phyloP scores from a whole-genome alignment of 2,329 filamentous ascomycete genomes.

The Colletotrichum incanum region DNA sequence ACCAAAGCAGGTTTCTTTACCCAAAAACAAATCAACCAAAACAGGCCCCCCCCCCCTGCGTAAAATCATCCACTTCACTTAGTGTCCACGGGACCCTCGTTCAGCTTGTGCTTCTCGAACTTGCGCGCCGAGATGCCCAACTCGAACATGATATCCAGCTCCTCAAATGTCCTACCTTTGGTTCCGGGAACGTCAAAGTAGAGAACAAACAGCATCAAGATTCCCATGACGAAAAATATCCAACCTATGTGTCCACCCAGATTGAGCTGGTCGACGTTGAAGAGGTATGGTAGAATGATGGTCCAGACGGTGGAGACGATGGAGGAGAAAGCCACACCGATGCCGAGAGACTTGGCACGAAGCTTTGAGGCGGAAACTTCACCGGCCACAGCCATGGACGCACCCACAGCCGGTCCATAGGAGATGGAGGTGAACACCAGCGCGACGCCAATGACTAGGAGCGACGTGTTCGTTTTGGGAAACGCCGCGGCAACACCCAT shows the following conservation, averaged over 20 bases:
- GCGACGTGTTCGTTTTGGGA: constrained; percentile 37
- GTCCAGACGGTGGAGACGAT: constrained; percentile 41
- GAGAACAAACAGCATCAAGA: constrained; percentile 47
- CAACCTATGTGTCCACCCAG: constrained; percentile 60
- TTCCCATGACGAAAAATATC: constrained; percentile 54
- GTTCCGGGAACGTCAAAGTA: constrained; percentile 52
- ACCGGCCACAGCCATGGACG: constrained; percentile 42
- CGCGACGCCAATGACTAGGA: constrained; percentile 45
- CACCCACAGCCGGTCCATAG: constrained; percentile 45
- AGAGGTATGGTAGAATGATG: constrained; percentile 50
- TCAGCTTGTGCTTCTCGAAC: constrained; percentile 37
- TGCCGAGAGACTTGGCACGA: constrained; percentile 38
- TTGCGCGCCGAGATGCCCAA: constrained; percentile 36
- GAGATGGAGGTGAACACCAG: constrained; percentile 44
- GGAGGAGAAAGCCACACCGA: constrained; percentile 37
- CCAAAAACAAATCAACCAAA: constrained; percentile 18
- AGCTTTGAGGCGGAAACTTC: constrained; percentile 40
- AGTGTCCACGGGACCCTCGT: constrained; percentile 29
- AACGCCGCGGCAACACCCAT: constrained; percentile 46
- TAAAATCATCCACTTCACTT: constrained; percentile 16
- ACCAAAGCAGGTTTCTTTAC: constrained; percentile 8
- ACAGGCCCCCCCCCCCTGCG: background rate
- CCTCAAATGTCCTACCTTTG: constrained; percentile 50
- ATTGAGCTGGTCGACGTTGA: constrained; percentile 51
- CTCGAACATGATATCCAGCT: constrained; percentile 50